A percentile compares a stretch with the other conserved stretches of the same genome.
These are phyloP conservation scores for Penicillium griseofulvum DNA, from an alignment of 2,329 filamentous ascomycete species.

Conservation along the genomic window DNA sequence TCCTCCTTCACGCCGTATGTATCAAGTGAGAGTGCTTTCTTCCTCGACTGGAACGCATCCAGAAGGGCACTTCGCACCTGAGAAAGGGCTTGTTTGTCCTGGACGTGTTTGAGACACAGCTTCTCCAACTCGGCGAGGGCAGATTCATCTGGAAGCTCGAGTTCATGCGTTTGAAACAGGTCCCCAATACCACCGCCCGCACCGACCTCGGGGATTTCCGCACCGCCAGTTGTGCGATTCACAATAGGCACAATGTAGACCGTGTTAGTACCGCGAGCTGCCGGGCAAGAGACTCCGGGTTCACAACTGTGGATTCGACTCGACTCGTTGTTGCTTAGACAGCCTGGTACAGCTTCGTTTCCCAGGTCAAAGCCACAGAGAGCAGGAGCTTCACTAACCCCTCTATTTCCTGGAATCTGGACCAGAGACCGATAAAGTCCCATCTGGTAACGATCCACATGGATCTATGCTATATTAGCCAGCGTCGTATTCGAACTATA, in stretches of 20 bases:
- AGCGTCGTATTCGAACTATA: not conserved
- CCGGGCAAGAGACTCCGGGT: constrained; percentile 54
- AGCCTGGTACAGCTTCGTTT: constrained; percentile 68
- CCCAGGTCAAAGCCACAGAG: constrained; percentile 73
- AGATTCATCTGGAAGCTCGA: constrained; percentile 55
- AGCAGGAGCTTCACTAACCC: constrained; percentile 60
- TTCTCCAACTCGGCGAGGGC: constrained; percentile 54
- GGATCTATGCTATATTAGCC: constrained; percentile 54
- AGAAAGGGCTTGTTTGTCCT: constrained; percentile 27
- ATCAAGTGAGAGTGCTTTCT: constrained; percentile 38
- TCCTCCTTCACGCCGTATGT: constrained; percentile 39
- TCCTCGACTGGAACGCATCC: constrained; percentile 34
- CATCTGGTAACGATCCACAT: constrained; percentile 79
- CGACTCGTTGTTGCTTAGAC: constrained; percentile 62
- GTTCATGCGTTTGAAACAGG: constrained; percentile 64
- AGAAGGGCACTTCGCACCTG: constrained; percentile 31
- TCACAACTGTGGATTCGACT: constrained; percentile 84
- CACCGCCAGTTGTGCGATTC: constrained; percentile 56
- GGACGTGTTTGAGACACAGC: constrained; percentile 48
- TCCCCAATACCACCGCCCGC: constrained; percentile 78
- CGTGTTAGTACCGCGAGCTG: constrained; percentile 48
- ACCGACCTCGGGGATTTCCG: constrained; percentile 68
- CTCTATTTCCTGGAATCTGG: constrained; percentile 39
- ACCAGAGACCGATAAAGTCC: constrained; percentile 66
- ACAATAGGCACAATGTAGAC: constrained; percentile 80